phyloP scores from a whole-genome alignment of 2,329 filamentous ascomycete species.

The Hymenoscyphus fraxineus region DNA sequence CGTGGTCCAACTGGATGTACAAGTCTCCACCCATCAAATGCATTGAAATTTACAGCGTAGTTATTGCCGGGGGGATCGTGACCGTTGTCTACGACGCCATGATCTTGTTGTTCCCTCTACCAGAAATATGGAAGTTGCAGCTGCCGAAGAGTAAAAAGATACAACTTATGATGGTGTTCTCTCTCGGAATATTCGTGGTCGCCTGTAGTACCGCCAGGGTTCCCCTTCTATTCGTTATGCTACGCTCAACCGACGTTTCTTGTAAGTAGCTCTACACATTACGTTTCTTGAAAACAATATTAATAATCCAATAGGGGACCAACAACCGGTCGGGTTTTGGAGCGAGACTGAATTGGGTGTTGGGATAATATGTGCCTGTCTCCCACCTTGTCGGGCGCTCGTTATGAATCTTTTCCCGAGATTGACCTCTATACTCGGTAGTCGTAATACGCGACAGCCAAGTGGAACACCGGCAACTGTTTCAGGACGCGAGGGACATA shows the following conservation, averaged over 20 bases:
- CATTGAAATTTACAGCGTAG: conserved; percentile 7
- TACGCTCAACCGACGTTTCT: conserved; percentile 11
- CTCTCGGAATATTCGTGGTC: conserved; percentile 17
- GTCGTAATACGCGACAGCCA: neutral
- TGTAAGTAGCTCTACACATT: conserved; percentile 10
- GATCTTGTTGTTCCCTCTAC: conserved; percentile 16
- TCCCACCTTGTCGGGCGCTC: neutral
- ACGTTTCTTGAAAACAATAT: neutral
- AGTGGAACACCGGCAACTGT: neutral
- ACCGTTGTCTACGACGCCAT: conserved; percentile 14
- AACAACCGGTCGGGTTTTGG: neutral
- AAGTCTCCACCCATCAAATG: conserved; percentile 14
- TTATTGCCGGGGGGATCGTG: conserved; percentile 10
- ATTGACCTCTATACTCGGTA: neutral
- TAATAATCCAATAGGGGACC: neutral
- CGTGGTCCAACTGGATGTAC: conserved; percentile 19
- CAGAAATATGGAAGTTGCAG: conserved; percentile 10
- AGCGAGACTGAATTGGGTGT: neutral
- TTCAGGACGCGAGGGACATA: neutral
- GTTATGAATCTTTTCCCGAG: neutral
- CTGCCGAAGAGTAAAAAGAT: conserved; percentile 9
- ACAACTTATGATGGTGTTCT: conserved; percentile 15
- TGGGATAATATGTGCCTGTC: neutral
- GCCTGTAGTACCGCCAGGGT: conserved; percentile 13
- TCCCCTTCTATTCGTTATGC: conserved; percentile 9